These are phyloP conservation scores for Psidium guajava DNA, from an alignment of 345 rosid genomes.

Conservation along the genomic window DNA sequence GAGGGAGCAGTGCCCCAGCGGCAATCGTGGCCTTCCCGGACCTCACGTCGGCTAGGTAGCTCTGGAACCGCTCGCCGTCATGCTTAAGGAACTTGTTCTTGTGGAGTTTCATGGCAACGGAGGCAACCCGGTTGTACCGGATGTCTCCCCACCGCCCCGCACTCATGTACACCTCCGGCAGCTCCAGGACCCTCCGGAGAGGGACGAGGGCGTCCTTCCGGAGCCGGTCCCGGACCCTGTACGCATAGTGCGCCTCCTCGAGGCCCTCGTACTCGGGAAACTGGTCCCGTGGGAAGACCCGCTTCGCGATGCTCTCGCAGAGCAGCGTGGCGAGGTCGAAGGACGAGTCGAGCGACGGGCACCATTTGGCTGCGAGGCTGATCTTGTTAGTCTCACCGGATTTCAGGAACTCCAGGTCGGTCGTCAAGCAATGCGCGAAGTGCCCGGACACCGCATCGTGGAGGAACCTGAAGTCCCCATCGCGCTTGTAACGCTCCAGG, in stretches of 20 bases:
- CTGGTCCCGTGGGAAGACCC: slow-evolving; percentile 24
- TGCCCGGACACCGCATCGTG: slow-evolving; percentile 43
- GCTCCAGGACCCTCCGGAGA: slow-evolving; percentile 32
- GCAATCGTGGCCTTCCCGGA: slow-evolving; percentile 39
- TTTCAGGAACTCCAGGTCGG: slow-evolving; percentile 15
- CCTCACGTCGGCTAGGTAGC: slow-evolving; percentile 28
- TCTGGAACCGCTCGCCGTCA: slow-evolving; percentile 28
- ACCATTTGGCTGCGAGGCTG: slow-evolving; percentile 66
- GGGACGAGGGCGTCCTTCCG: slow-evolving; percentile 52
- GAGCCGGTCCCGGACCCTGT: slow-evolving; percentile 49
- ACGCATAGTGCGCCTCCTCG: slow-evolving; percentile 54
- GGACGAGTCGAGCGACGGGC: slow-evolving; percentile 48
- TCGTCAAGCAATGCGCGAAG: slow-evolving; percentile 23
- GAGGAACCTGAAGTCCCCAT: slow-evolving; percentile 35
- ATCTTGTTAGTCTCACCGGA: slow-evolving; percentile 20
- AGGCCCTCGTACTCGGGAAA: slow-evolving; percentile 40
- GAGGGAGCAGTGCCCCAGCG: slow-evolving; percentile 58
- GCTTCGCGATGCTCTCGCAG: slow-evolving; percentile 50
- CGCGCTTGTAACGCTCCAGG: slow-evolving; percentile 17
- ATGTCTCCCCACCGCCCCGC: slow-evolving; percentile 31
- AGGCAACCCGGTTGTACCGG: slow-evolving; percentile 44
- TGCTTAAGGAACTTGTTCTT: slow-evolving; percentile 39
- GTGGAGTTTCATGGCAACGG: slow-evolving; percentile 53
- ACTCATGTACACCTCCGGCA: slow-evolving; percentile 55
- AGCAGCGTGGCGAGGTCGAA: slow-evolving; percentile 36